Conservation (phyloP, 768 basidiomycete species). For the Kwoniella mangroviensis region DNA sequence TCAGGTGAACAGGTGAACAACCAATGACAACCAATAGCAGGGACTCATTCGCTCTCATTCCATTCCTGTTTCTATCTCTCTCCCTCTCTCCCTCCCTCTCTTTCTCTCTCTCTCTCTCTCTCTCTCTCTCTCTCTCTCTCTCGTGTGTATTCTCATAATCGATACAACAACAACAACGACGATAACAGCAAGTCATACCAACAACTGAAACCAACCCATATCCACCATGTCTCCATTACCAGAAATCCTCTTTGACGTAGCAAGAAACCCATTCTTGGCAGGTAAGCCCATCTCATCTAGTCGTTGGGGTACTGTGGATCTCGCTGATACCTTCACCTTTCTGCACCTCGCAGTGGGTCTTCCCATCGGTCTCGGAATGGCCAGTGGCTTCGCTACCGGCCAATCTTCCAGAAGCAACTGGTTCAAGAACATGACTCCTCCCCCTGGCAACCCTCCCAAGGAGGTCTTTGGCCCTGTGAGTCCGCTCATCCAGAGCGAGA, state of each 20-base stretch:
- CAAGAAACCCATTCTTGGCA: slow-evolving; percentile 65
- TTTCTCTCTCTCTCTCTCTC: too few species aligned
- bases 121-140: too few species aligned
- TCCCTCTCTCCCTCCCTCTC: too few species aligned
- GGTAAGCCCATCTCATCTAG: slow-evolving; percentile 23
- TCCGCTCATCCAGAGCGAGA: slow-evolving; percentile 59
- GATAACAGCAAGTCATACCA: not conserved
- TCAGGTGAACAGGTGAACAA: not conserved
- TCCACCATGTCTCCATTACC: slow-evolving; percentile 61
- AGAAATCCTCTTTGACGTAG: slow-evolving; percentile 64
- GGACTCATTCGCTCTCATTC: too few species aligned
- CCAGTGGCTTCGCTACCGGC: slow-evolving; percentile 63
- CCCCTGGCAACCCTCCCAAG: slow-evolving; percentile 64
- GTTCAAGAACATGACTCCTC: slow-evolving; percentile 66
- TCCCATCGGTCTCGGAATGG: slow-evolving; percentile 65
- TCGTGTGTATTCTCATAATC: too few species aligned
- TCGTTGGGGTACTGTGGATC: not conserved
- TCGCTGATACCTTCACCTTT: not conserved
- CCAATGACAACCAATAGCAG: not conserved
- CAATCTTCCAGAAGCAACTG: slow-evolving; percentile 64
- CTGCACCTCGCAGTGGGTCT: slow-evolving; percentile 60
- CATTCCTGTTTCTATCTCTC: not conserved
- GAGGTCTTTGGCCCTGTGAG: slow-evolving; percentile 68
- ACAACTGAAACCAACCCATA: slow-evolving; percentile 9
- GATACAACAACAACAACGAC: not conserved